Percentiles rank a stretch among this genome's conserved stretches.
phyloP scores from a whole-genome alignment of 23 red algal species.

The Agarophyton chilense region DNA sequence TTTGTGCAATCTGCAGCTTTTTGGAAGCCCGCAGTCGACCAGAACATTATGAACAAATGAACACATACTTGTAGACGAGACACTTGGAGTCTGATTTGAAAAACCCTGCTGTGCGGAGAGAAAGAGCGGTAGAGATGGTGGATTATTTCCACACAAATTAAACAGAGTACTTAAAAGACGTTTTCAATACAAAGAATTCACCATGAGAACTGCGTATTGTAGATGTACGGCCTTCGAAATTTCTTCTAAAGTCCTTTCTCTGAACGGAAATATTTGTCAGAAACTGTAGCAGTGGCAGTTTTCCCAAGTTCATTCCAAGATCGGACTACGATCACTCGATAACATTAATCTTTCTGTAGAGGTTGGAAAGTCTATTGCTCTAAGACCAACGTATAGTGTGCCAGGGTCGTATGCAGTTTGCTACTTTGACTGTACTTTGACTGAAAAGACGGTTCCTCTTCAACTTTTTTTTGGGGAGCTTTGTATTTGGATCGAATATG shows the following conservation, averaged over 20 bases:
- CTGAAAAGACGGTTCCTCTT: background rate
- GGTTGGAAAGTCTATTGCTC: background rate
- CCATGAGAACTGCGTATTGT: background rate
- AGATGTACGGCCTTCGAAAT: constrained; percentile 3
- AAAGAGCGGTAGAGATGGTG: background rate
- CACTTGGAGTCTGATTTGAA: background rate
- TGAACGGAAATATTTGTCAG: background rate
- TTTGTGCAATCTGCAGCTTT: background rate
- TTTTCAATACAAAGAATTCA: background rate
- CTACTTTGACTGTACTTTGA: background rate
- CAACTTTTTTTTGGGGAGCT: background rate
- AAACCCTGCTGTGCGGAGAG: background rate
- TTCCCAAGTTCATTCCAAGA: constrained; percentile 34
- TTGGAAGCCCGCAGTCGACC: background rate
- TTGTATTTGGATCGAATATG: background rate
- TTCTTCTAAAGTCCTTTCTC: background rate
- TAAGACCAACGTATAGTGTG: background rate
- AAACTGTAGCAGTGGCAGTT: background rate
- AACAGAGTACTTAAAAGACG: background rate
- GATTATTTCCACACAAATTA: background rate
- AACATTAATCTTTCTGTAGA: constrained; percentile 6
- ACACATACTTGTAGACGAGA: background rate
- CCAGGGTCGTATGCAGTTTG: background rate
- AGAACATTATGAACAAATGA: background rate
- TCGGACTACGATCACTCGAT: background rate